Evolutionary conservation across 2,329 filamentous ascomycete genomes (phyloP), one percentile per base, ranked within the genome.

Genomic region (Aspergillus sp.): DNA sequence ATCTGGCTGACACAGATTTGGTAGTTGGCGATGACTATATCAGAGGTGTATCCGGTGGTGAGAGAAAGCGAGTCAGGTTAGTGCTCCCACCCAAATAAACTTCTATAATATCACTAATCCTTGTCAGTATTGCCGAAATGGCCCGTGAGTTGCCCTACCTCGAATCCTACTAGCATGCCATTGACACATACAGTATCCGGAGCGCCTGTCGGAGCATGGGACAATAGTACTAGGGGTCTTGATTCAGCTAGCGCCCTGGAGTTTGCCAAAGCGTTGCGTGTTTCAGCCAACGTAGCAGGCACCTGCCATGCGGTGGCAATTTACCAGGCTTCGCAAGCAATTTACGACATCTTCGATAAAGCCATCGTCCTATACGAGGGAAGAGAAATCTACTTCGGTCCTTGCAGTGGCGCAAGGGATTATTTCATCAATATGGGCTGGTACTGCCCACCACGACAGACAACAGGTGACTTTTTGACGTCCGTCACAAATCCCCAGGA

Each of bases 301-400:
- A 80, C 76, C 9, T 79, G 83, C 6, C 81, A 82, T 61, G 81
- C 81, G n/a, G 83, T 88, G 25, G 84, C 86, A 0, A 85, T 87
- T 15, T 89, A 88, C 68, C 82, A 84, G 66, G 81, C 81, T 19
- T 81, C 80, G 15, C 80, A 84, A 63, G 77, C 75, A 48, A 81
- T 83, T 15, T 83, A 83, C 59, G 84, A 88, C 59, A 77, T 87
- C 17, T 93, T 94, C 68, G 90, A 94, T 77, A 93, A 93, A 72
- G 86, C 85, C 0, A 82, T 87, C 0, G 88, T 94, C 0, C 79
- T 93, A 0, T 92, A 93, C 69, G 89, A 93, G 70, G 91, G 91
- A 0, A 84, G 88, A 0, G 85, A 93, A 70, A 93, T 93, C 64
- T 94, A 87, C 78, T 93, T 89, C 65, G 91, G 91, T 0, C 84